Evolutionary conservation across 2,329 filamentous ascomycete genomes (phyloP).

Genomic region (Dothiorella sarmentorum): DNA sequence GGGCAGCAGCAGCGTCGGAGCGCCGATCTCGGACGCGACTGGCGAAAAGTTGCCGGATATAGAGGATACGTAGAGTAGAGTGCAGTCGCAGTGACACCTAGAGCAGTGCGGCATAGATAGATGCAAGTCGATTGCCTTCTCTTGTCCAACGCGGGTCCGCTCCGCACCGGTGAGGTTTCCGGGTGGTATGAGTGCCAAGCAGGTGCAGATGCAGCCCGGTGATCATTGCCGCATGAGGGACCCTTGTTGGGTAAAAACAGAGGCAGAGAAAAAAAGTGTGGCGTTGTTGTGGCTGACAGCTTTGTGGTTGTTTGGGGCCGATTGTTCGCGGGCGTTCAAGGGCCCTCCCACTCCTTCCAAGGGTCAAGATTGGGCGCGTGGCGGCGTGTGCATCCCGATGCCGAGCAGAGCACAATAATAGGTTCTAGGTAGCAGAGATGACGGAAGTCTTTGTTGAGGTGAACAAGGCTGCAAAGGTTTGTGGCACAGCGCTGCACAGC

Average conservation of each 20-base stretch:
- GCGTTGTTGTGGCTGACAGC: not conserved
- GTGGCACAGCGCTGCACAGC: not conserved
- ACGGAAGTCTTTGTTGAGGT: not conserved
- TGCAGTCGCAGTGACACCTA: not conserved
- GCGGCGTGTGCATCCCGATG: conserved; percentile 1
- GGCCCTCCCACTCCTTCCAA: no score
- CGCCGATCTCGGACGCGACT: not conserved
- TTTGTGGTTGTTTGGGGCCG: no score
- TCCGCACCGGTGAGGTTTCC: conserved; percentile 2
- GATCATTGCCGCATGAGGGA: not conserved
- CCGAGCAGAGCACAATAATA: conserved; percentile 4
- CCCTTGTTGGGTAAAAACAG: not conserved
- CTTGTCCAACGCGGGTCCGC: not conserved
- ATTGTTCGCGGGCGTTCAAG: no score
- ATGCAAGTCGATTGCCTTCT: not conserved
- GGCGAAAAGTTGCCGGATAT: not conserved
- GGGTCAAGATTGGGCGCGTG: no score
- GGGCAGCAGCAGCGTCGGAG: not conserved
- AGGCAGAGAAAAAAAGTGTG: conserved; percentile 1
- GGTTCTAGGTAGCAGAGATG: not conserved
- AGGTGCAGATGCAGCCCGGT: not conserved
- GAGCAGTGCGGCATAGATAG: not conserved
- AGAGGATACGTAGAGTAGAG: not conserved
- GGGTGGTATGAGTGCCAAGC: not conserved
- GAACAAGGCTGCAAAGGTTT: not conserved